Evolutionary conservation across 2,329 filamentous ascomycete genomes (phyloP).

Genomic region (Fusarium sp.): DNA sequence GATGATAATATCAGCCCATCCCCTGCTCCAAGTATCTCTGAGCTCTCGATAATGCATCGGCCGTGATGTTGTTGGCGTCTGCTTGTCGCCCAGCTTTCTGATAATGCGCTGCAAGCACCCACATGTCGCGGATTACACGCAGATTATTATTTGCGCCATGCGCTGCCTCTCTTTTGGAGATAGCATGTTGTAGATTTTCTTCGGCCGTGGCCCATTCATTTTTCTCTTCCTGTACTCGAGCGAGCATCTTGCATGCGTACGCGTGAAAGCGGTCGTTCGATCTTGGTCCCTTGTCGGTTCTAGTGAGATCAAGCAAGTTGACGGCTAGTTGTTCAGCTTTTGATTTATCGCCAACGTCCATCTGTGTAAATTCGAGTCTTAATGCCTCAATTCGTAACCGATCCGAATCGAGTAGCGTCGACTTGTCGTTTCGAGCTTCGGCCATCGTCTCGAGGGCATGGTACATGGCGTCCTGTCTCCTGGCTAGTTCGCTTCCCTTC

Average conservation of each 20-base stretch:
- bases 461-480: slow-evolving; percentile 50
- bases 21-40: slow-evolving; percentile 50
- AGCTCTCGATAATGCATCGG: slow-evolving; percentile 55
- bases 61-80: slow-evolving; percentile 49
- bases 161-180: slow-evolving; percentile 55
- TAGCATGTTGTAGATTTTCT: slow-evolving; percentile 53
- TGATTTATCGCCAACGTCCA: slow-evolving; percentile 55
- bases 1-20: slow-evolving; percentile 28
- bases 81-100: slow-evolving; percentile 51
- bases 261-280: slow-evolving; percentile 57
- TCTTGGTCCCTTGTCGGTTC: slow-evolving; percentile 40
- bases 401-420: slow-evolving; percentile 42
- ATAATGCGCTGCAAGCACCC: slow-evolving; percentile 56
- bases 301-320: slow-evolving; percentile 50
- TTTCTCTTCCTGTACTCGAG: slow-evolving; percentile 53
- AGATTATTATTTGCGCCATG: slow-evolving; percentile 55
- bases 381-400: slow-evolving; percentile 54
- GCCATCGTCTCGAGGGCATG: slow-evolving; percentile 51
- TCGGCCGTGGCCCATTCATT: slow-evolving; percentile 54
- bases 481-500: slow-evolving; percentile 52
- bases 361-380: slow-evolving; percentile 57
- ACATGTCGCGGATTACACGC: slow-evolving; percentile 58
- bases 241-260: slow-evolving; percentile 58
- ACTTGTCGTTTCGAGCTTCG: slow-evolving; percentile 21
- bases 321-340: slow-evolving; percentile 53